Evolutionary conservation across 2,329 filamentous ascomycete species (phyloP).

Genomic region (Xylogone sp.): DNA sequence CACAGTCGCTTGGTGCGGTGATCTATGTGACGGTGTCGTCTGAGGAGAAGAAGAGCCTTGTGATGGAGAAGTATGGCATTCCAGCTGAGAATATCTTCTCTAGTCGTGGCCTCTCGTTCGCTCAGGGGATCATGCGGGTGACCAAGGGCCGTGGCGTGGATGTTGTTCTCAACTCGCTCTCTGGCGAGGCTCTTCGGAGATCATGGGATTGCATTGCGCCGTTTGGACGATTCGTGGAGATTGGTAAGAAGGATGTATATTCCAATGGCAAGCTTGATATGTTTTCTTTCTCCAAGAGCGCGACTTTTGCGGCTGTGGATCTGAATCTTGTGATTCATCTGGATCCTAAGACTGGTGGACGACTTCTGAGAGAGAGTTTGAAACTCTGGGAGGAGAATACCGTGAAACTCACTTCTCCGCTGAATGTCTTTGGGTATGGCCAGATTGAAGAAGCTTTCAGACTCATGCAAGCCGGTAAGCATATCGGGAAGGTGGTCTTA

Average conservation of each 20-base stretch:
- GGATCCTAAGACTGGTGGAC: not conserved
- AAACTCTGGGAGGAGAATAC: not conserved
- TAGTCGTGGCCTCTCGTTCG: constrained; percentile 14
- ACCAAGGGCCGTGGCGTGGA: constrained; percentile 20
- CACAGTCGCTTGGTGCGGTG: constrained; percentile 26
- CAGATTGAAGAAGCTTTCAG: constrained; percentile 18
- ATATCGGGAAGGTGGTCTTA: constrained; percentile 40
- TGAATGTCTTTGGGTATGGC: constrained; percentile 29
- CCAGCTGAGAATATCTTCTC: constrained; percentile 19
- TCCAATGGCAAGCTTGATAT: not conserved
- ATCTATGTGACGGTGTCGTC: constrained; percentile 39
- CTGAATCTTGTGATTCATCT: not conserved
- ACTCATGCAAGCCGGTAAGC: constrained; percentile 35
- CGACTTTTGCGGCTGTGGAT: not conserved
- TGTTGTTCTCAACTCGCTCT: constrained; percentile 22
- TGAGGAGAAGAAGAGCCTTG: constrained; percentile 30
- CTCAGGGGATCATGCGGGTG: constrained; percentile 21
- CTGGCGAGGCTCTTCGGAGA: constrained; percentile 16
- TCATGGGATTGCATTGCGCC: constrained; percentile 30
- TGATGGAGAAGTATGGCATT: constrained; percentile 33
- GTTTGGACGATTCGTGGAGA: constrained; percentile 35
- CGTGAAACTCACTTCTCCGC: constrained; percentile 17
- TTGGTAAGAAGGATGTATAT: constrained; percentile 7
- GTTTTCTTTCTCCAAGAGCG: not conserved
- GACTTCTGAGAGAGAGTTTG: constrained; percentile 12